These are phyloP conservation scores for Quercus bicolor DNA, from an alignment of 306 rosid genomes.

Conservation along the genomic window DNA sequence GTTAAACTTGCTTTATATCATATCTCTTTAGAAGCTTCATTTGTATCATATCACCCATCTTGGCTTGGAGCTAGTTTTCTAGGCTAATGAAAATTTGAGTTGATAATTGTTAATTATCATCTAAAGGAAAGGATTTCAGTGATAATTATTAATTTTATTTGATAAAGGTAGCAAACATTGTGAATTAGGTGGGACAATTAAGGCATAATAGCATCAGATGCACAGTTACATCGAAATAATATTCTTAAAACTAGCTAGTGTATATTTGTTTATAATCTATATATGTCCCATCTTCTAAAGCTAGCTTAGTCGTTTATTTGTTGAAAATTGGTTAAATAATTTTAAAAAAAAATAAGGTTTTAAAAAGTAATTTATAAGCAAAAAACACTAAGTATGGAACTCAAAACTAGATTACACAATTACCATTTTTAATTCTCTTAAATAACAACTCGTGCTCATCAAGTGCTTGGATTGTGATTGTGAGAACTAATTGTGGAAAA, in stretches of 20 bases:
- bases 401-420: too few relatives aligned
- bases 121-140: slow-evolving; percentile 3
- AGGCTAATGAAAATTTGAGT: slow-evolving; percentile 8
- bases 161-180: not conserved
- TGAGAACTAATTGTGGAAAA: too few relatives aligned
- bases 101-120: slow-evolving; percentile 3
- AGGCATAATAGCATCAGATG: not conserved
- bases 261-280: not conserved
- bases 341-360: too few relatives aligned
- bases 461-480: too few relatives aligned
- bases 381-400: too few relatives aligned
- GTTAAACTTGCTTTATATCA: not conserved
- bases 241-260: not conserved
- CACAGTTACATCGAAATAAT: not conserved
- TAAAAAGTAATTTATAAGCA: too few relatives aligned
- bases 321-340: too few relatives aligned
- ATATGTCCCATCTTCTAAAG: too few relatives aligned
- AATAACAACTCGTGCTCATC: too few relatives aligned
- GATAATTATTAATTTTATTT: not conserved
- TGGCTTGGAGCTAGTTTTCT: not conserved
- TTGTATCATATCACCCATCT: slow-evolving; percentile 22
- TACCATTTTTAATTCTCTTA: too few relatives aligned
- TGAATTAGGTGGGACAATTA: not conserved
- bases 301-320: too few relatives aligned
- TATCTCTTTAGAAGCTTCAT: slow-evolving; percentile 30